Percentiles rank a stretch among this genome's conserved stretches.
Evolutionary conservation across 2,329 filamentous ascomycete species (phyloP).

Genomic region (Diaporthe citriasiana): DNA sequence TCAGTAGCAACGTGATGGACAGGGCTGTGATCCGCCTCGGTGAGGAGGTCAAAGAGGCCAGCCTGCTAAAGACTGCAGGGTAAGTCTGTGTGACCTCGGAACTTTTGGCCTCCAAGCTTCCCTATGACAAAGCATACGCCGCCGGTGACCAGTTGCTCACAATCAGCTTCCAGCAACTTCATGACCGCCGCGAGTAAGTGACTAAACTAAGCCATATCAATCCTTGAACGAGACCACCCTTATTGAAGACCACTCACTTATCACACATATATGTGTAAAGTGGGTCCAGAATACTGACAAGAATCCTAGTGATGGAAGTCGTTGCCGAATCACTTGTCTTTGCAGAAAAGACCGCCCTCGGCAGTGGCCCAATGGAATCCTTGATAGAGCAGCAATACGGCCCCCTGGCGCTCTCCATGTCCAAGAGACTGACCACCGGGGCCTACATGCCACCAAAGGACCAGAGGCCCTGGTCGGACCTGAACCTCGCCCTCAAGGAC

Average conservation of each 20-base stretch:
- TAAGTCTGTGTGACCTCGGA: slow-evolving; percentile 50
- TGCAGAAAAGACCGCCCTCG: slow-evolving; percentile 60
- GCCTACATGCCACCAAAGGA: slow-evolving; percentile 54
- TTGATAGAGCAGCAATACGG: slow-evolving; percentile 59
- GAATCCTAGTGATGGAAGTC: slow-evolving; percentile 67
- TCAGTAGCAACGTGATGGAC: no score
- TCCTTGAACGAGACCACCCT: neutral
- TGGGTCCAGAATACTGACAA: neutral
- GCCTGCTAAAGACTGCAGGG: slow-evolving; percentile 64
- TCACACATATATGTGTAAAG: neutral
- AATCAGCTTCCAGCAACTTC: slow-evolving; percentile 56
- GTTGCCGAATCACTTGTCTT: slow-evolving; percentile 64
- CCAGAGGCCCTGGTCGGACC: slow-evolving; percentile 60
- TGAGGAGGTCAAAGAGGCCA: slow-evolving; percentile 58
- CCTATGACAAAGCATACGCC: no score
- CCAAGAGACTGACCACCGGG: slow-evolving; percentile 54
- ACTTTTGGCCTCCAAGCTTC: neutral
- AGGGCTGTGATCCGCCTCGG: slow-evolving; percentile 59
- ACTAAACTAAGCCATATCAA: no score
- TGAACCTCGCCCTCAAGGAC: slow-evolving; percentile 66
- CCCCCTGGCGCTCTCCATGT: slow-evolving; percentile 54
- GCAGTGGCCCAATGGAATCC: slow-evolving; percentile 56
- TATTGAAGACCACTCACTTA: neutral
- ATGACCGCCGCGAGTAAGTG: slow-evolving; percentile 55
- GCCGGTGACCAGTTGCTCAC: neutral